Percentiles rank a stretch among this genome's conserved stretches.
Conservation (phyloP, 306 rosid species). For the Fragaria vesca region DNA sequence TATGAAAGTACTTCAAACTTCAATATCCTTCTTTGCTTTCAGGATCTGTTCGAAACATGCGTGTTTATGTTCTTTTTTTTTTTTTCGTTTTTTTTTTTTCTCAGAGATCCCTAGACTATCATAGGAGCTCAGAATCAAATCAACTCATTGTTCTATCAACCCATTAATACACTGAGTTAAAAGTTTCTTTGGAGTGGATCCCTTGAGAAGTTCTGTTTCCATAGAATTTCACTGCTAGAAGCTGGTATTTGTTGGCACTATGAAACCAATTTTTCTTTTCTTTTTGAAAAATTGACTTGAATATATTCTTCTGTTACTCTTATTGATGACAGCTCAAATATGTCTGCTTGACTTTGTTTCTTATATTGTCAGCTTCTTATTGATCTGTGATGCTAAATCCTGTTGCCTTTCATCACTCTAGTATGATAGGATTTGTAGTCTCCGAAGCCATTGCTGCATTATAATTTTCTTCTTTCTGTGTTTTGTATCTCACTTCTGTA, state of each 20-base stretch:
- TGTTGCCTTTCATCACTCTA: constrained; percentile 12
- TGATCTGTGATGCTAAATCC: neutral
- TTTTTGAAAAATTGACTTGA: neutral
- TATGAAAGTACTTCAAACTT: neutral
- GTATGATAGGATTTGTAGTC: neutral
- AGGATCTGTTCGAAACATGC: neutral
- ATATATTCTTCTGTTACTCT: neutral
- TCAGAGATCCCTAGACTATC: neutral
- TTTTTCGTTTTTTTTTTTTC: neutral
- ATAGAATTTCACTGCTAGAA: neutral
- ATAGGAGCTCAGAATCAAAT: neutral
- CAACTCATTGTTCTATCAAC: neutral
- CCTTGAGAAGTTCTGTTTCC: neutral
- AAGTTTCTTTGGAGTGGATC: neutral
- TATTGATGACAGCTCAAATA: neutral
- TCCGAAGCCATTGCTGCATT: constrained; percentile 4
- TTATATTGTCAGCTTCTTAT: neutral
- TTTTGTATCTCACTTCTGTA: neutral
- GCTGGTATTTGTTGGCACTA: neutral
- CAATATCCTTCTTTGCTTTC: constrained; percentile 6
- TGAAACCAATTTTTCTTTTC: neutral
- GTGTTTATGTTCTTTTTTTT: neutral
- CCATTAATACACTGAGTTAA: neutral
- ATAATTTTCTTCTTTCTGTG: neutral
- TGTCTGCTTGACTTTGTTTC: neutral